Base-by-base conservation (phyloP, 2,329 filamentous ascomycete species). In the Ophiostoma quercus region DNA sequence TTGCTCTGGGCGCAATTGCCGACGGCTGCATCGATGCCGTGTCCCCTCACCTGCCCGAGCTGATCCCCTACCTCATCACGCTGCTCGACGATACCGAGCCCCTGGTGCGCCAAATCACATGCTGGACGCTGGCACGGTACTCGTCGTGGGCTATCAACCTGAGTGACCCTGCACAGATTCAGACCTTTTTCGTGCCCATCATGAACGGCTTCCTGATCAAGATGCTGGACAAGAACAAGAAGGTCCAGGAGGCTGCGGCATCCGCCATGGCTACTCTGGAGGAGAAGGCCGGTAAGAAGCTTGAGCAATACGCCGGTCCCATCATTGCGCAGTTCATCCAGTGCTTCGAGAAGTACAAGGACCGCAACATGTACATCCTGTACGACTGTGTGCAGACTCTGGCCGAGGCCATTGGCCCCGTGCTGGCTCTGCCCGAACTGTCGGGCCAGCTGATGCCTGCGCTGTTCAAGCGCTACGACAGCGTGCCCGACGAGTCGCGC, bases 341-440 rank as follows among this genome's bases (percentile, higher is more conserved):
- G 72, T 99, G 95, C 79, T 99, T 99, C 80, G 86, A 84, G 68
- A 93, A 91, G 80, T 99, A 98, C 87, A 98, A 99, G 84, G 94
- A 98, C 79, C 90, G 92, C 76, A 99, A 99, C 82, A 97, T 98
- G 88, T 97, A 96, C 82, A 96, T 98, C 69, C 87, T 99, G 43
- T 99, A 99, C 81, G 95, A 99, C 80, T 98, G 95, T 79, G 92
- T 99, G 43, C 95, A 99, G 81, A 99, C 95, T 0, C 83, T 99
- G 70, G 95, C 95, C 3, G 95, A 99, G 79, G 90, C 92, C 76
- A 90, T 98, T 69, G 93, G 92, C 12, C 88, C 90, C 7, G 88
- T 90, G 43, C 84, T 99, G 73, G 90, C 92, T n/a, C 85, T 88
- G 72, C 90, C 90, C 7, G 87, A 94, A 68, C 86, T 97, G n/a